phyloP scores from a whole-genome alignment of 1,284 basidiomycete species.

The Naganishia cerealis region DNA sequence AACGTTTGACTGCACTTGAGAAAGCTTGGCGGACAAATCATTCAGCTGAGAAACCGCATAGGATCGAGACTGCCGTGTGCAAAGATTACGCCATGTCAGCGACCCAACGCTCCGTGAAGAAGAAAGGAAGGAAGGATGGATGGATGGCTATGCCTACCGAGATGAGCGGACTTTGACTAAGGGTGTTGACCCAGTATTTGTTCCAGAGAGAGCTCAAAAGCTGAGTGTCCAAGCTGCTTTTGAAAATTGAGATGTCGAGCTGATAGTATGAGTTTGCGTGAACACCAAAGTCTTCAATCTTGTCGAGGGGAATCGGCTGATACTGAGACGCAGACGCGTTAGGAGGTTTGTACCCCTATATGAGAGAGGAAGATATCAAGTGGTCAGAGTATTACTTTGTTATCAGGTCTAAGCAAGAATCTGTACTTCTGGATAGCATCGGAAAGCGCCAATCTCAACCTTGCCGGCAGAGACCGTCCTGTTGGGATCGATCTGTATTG shows the following conservation, averaged over 20 bases:
- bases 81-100: neutral
- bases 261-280: conserved; percentile 97
- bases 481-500: conserved; percentile 84
- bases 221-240: conserved; percentile 79
- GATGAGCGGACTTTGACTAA: conserved; percentile 84
- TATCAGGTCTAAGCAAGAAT: no score
- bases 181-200: conserved; percentile 97
- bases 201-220: conserved; percentile 91
- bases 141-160: conserved; percentile 62
- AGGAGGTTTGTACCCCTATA: conserved; percentile 75
- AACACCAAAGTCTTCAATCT: conserved; percentile 96
- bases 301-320: conserved; percentile 88
- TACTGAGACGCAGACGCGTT: conserved; percentile 71
- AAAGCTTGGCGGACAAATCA: conserved; percentile 83
- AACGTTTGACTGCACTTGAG: conserved; percentile 37
- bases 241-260: conserved; percentile 92
- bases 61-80: conserved; percentile 70
- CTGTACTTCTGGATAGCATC: conserved; percentile 80
- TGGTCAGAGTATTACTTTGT: neutral
- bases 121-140: neutral
- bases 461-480: conserved; percentile 95
- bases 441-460: conserved; percentile 97
- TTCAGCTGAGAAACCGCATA: conserved; percentile 84
- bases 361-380: neutral
- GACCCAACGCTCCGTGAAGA: neutral